A percentile compares a stretch with the other conserved stretches of the same genome.
These are phyloP conservation scores for Aspergillus sp. DNA, from an alignment of 2,329 filamentous ascomycete genomes.

Conservation along the genomic window DNA sequence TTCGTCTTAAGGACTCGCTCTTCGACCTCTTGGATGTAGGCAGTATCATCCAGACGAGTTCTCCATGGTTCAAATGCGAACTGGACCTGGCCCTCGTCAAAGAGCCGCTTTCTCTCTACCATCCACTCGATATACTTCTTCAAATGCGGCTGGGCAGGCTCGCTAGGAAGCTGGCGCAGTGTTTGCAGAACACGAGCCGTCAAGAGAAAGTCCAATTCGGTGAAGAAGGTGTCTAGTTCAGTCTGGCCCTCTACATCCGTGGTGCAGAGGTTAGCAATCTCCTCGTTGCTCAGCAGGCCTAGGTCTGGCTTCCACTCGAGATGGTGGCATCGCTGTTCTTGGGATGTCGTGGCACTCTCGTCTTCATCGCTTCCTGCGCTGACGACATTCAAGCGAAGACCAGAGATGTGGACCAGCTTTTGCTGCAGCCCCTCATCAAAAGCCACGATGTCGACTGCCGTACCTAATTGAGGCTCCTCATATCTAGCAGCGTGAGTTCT, in stretches of 20 bases:
- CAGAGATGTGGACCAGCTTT: background rate
- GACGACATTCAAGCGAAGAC: background rate
- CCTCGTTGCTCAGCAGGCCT: background rate
- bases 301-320: conserved; percentile 14
- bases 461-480: background rate
- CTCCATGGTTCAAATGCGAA: conserved; percentile 3
- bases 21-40: background rate
- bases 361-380: background rate
- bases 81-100: background rate
- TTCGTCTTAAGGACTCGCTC: background rate
- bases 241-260: background rate
- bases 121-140: conserved; percentile 14
- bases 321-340: background rate
- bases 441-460: background rate
- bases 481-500: background rate
- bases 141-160: background rate
- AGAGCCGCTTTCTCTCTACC: background rate
- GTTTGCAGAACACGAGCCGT: background rate
- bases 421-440: background rate
- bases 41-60: background rate
- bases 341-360: background rate
- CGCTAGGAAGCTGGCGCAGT: background rate
- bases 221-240: background rate
- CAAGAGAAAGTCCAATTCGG: background rate
- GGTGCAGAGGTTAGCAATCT: background rate